phyloP scores from a whole-genome alignment of 805 yeast genomes.

The Candida anglica region DNA sequence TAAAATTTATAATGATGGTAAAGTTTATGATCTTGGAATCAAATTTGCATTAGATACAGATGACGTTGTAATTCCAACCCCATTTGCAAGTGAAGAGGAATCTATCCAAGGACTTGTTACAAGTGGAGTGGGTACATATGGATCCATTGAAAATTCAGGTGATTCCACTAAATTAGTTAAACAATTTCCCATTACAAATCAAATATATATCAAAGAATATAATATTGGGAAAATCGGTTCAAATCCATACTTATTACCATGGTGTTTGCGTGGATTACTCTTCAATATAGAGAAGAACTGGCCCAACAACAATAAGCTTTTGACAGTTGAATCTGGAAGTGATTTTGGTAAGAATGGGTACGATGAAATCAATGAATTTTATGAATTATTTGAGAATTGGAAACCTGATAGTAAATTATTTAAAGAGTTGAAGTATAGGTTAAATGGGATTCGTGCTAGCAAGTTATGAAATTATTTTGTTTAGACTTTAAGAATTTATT shows the following conservation, averaged over 20 bases:
- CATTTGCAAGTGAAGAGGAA: neutral
- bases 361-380: constrained; percentile 57
- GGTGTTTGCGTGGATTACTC: constrained; percentile 85
- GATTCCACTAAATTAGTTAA: constrained; percentile 7
- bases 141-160: constrained; percentile 4
- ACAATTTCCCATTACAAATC: constrained; percentile 28
- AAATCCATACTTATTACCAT: constrained; percentile 85
- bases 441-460: constrained; percentile 50
- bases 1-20: constrained; percentile 75
- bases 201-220: constrained; percentile 42
- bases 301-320: constrained; percentile 40
- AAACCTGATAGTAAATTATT: constrained; percentile 77
- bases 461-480: constrained; percentile 20
- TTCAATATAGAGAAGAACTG: constrained; percentile 54
- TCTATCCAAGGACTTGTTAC: constrained; percentile 11
- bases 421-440: constrained; percentile 78
- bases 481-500: neutral
- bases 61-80: constrained; percentile 41
- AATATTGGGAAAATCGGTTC: constrained; percentile 62
- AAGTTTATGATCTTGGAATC: constrained; percentile 79
- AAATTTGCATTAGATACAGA: constrained; percentile 73
- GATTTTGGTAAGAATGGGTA: constrained; percentile 31
- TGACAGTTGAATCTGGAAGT: constrained; percentile 26
- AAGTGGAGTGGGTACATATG: constrained; percentile 16
- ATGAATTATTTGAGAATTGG: constrained; percentile 79